A percentile compares a stretch with the other conserved stretches of the same genome.
Evolutionary conservation across 176 grass and related monocot genomes (phyloP).

Genomic region (Phoenix dactylifera): DNA sequence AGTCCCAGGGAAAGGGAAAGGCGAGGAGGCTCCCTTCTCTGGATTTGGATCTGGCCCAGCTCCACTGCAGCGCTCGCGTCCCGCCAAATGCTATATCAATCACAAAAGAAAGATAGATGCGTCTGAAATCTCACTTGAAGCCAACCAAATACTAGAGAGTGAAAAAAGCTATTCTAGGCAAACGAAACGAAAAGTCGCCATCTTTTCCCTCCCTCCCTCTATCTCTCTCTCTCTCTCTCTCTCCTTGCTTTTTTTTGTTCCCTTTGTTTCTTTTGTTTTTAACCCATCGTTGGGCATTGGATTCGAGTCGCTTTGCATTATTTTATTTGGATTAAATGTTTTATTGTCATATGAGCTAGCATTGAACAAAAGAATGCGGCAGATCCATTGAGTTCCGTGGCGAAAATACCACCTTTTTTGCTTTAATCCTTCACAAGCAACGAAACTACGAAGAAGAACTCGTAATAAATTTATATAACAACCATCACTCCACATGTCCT

Average conservation of each 20-base stretch:
- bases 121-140: neutral
- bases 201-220: neutral
- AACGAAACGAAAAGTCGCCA: neutral
- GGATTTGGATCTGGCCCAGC: conserved; percentile 23
- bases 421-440: too few relatives aligned
- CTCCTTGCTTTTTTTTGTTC: neutral
- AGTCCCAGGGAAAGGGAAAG: conserved; percentile 5
- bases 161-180: too few relatives aligned
- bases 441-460: too few relatives aligned
- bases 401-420: too few relatives aligned
- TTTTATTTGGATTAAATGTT: conserved; percentile 2
- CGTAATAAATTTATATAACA: too few relatives aligned
- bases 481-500: too few relatives aligned
- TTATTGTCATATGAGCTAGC: neutral
- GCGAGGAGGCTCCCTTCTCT: conserved; percentile 11
- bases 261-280: neutral
- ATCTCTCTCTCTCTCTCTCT: neutral
- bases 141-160: neutral
- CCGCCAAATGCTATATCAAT: conserved; percentile 32
- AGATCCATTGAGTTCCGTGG: neutral
- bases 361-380: neutral
- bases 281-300: neutral
- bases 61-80: conserved; percentile 9
- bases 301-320: conserved; percentile 7
- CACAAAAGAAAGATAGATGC: neutral